phyloP scores from a whole-genome alignment of 2,329 filamentous ascomycete species.

The Knufia fluminis region DNA sequence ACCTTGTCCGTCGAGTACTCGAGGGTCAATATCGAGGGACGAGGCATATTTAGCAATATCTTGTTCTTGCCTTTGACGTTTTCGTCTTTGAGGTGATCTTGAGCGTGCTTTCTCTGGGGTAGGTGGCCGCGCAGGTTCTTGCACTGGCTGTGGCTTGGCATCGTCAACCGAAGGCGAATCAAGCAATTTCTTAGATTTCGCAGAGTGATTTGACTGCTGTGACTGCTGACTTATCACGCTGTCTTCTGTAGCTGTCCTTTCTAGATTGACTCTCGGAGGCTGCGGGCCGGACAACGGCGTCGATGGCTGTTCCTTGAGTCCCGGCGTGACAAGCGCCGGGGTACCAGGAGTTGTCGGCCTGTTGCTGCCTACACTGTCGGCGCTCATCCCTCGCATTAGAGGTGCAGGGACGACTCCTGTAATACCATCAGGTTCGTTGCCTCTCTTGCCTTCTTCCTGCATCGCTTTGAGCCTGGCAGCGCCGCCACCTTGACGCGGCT shows the following conservation, averaged over 20 bases:
- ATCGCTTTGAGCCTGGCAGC: slow-evolving; percentile 65
- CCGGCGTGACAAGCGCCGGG: slow-evolving; percentile 24
- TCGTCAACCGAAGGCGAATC: slow-evolving; percentile 3
- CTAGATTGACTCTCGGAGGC: slow-evolving; percentile 33
- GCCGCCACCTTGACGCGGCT: slow-evolving; percentile 77
- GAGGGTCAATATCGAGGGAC: slow-evolving; percentile 66
- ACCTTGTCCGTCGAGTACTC: slow-evolving; percentile 64
- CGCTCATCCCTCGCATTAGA: slow-evolving; percentile 33
- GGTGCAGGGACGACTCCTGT: slow-evolving; percentile 80
- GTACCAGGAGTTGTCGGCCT: slow-evolving; percentile 23
- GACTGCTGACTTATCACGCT: slow-evolving; percentile 17
- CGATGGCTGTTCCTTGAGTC: slow-evolving; percentile 17
- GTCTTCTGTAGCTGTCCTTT: slow-evolving; percentile 28
- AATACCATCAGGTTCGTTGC: slow-evolving; percentile 75
- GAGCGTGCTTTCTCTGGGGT: slow-evolving; percentile 27
- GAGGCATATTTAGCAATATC: slow-evolving; percentile 72
- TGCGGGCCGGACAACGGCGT: slow-evolving; percentile 24
- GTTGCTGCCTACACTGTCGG: slow-evolving; percentile 29
- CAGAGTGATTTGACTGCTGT: not conserved
- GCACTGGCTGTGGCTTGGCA: slow-evolving; percentile 17
- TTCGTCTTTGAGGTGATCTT: slow-evolving; percentile 40
- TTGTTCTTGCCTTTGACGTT: slow-evolving; percentile 56
- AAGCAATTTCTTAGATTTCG: slow-evolving; percentile 9
- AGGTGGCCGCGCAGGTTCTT: slow-evolving; percentile 29
- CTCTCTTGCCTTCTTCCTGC: slow-evolving; percentile 38